phyloP scores from a whole-genome alignment of 306 rosid genomes.

The Medicago arabica region DNA sequence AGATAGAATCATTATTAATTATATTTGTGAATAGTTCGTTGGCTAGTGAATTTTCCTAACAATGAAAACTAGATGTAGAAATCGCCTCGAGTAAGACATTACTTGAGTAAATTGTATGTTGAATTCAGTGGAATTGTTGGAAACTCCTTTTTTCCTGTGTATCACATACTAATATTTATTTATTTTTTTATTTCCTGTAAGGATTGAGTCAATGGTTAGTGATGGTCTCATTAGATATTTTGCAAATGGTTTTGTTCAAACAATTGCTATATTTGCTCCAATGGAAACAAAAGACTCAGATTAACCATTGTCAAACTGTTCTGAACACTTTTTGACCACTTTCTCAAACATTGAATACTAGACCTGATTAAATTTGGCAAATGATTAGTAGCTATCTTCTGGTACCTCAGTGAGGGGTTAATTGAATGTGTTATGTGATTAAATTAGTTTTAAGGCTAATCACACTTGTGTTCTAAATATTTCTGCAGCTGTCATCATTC shows the following conservation, averaged over 20 bases:
- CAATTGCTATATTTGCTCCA: neutral
- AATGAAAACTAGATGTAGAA: neutral
- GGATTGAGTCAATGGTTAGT: neutral
- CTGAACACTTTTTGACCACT: neutral
- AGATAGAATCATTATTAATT: neutral
- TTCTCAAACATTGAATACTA: neutral
- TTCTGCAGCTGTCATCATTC: conserved; percentile 10
- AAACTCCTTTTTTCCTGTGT: too few relatives aligned
- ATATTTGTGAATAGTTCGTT: neutral
- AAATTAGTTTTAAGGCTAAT: neutral
- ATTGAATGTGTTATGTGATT: neutral
- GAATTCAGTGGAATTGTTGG: too few relatives aligned
- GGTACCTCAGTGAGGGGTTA: neutral
- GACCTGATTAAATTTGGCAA: neutral
- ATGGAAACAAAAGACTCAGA: neutral
- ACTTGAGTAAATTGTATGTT: too few relatives aligned
- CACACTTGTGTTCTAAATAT: conserved; percentile 7
- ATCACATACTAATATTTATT: too few relatives aligned
- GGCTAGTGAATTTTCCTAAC: neutral
- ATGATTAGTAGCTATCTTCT: neutral
- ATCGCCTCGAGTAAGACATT: neutral
- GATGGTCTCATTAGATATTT: neutral
- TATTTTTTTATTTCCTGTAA: too few relatives aligned
- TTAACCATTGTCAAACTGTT: neutral
- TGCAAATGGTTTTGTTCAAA: neutral